Evolutionary conservation across 2,329 filamentous ascomycete genomes (phyloP), one percentile per base, ranked within the genome.

Genomic region (Claviceps cyperi): DNA sequence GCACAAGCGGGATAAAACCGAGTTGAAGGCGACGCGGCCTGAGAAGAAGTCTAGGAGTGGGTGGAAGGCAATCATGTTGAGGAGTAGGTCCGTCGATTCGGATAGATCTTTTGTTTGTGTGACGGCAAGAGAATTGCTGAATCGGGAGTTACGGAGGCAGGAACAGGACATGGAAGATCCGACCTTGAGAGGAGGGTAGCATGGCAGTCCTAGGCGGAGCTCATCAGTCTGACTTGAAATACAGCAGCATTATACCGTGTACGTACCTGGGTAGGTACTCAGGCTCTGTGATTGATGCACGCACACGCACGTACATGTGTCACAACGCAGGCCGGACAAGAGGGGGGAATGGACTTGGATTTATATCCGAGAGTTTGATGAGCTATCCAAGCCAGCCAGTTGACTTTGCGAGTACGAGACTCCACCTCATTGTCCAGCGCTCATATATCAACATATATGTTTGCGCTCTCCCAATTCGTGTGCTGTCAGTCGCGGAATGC

Each of bases 71-170:
- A 38, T 50, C 2, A n/a, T 43, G 21, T 32, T 19, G 21, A 40
- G 40, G 6, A 46, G 48, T 14, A 43, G 38, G 9, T 58, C 56
- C 9, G 32, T 49, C 41, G 47, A 49, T 19, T 50, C 49, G 7
- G 52, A 56, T n/a, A 44, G 46, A 15, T 58, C 57, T 6, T 57
- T 55, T 36, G 54, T 57, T 22, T 57, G 57, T 32, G 28, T 37
- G 22, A 44, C 49, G 19, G 55, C 56, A 39, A 40, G 50, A n/a
- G 47, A 50, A 32, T 46, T 54, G 4, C 53, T 54, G 14, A 55
- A 48, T 32, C 32, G 21, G 24, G 39, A 21, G 39, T 17, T 14
- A 15, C 21, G 11, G 41, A 36, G n/a, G 35, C 24, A 22, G 19
- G 11, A 6, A 36, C 38, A 36, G 13, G 22, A 7, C 22, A 21